Conservation (phyloP, 1,284 basidiomycete species). For the Ganoderma boninense region DNA sequence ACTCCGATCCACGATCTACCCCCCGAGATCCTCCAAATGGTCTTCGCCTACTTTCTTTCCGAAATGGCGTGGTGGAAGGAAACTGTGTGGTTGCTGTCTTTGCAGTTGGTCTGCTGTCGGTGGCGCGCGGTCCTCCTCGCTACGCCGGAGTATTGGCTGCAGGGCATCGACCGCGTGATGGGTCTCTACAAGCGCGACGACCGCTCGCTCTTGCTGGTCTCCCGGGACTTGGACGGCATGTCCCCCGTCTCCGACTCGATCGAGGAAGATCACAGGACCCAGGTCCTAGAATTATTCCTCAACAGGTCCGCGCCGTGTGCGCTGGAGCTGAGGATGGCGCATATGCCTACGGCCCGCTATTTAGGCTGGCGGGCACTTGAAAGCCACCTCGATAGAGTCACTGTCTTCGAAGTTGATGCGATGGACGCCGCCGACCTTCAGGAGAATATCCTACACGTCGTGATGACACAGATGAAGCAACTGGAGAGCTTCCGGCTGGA, state of each 20-base stretch:
- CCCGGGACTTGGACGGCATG: too few relatives aligned
- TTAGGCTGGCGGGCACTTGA: neutral
- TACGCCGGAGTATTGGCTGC: neutral
- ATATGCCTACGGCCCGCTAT: neutral
- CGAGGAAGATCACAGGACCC: neutral
- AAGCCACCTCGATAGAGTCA: neutral
- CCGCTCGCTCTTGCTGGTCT: neutral
- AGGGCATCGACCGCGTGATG: neutral
- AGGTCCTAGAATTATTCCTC: neutral
- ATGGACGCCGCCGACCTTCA: neutral
- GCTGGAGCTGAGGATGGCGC: neutral
- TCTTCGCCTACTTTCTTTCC: neutral
- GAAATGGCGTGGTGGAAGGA: neutral
- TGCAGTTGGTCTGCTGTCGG: conserved; percentile 2
- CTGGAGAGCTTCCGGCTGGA: neutral
- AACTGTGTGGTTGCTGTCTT: neutral
- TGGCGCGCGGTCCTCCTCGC: neutral
- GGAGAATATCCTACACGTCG: neutral
- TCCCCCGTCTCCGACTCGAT: neutral
- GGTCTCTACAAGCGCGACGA: neutral
- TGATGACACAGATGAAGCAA: neutral
- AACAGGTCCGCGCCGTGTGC: neutral
- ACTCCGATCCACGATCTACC: neutral
- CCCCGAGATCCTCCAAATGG: conserved; percentile 2
- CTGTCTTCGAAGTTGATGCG: neutral